Conservation (phyloP, 2,329 filamentous ascomycete genomes). For the Alternaria gaisen region DNA sequence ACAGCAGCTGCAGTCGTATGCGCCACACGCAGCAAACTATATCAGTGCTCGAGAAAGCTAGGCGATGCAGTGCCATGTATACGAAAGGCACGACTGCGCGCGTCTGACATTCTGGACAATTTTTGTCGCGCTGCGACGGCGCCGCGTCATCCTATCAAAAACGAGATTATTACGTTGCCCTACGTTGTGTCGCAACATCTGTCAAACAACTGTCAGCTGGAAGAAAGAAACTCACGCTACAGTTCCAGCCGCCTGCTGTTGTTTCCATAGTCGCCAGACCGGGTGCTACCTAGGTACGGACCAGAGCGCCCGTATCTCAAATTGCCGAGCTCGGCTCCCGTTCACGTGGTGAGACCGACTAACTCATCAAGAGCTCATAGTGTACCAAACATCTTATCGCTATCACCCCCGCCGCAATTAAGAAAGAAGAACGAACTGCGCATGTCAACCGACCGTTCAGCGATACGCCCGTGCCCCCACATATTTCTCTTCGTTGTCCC, state of each 20-base stretch:
- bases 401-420: neutral
- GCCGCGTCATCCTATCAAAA: neutral
- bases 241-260: neutral
- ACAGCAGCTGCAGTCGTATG: neutral
- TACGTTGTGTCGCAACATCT: neutral
- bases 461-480: neutral
- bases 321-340: neutral
- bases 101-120: neutral
- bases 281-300: neutral
- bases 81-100: neutral
- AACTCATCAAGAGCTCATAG: neutral
- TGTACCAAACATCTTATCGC: neutral
- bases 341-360: neutral
- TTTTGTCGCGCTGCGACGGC: neutral
- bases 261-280: neutral
- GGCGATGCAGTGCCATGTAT: neutral
- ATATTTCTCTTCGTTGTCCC: neutral
- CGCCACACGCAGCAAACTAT: neutral
- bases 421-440: neutral
- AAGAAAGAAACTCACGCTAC: neutral
- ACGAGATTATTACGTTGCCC: neutral
- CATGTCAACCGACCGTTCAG: neutral
- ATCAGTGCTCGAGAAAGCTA: neutral
- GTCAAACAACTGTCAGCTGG: neutral
- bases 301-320: neutral